A percentile compares a stretch with the other conserved stretches of the same genome.
Conservation (phyloP, 2,329 filamentous ascomycete species). For the Beauveria rudraprayagi region DNA sequence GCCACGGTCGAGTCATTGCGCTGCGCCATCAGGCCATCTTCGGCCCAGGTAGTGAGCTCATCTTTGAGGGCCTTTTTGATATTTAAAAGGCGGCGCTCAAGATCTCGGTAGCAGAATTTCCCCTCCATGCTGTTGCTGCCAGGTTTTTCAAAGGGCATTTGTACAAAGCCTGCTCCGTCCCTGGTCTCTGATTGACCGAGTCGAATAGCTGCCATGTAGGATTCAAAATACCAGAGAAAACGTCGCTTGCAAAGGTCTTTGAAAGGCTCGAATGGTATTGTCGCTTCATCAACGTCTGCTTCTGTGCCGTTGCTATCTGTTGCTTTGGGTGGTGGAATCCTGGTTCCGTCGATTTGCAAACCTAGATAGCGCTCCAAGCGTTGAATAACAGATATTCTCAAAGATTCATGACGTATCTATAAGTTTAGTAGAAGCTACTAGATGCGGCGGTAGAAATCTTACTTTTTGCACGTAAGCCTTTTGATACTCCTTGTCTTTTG, state of each 20-base stretch:
- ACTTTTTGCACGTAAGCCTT: slow-evolving; percentile 74
- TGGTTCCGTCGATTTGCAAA: slow-evolving; percentile 46
- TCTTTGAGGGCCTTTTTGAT: slow-evolving; percentile 64
- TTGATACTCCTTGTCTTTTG: slow-evolving; percentile 64
- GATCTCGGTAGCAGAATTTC: slow-evolving; percentile 68
- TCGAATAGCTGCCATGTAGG: slow-evolving; percentile 66
- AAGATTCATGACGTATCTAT: slow-evolving; percentile 82
- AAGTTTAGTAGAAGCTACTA: slow-evolving; percentile 13
- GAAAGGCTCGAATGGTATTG: slow-evolving; percentile 70
- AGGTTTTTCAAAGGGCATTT: slow-evolving; percentile 73
- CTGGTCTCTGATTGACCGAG: slow-evolving; percentile 56
- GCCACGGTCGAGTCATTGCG: slow-evolving; percentile 66
- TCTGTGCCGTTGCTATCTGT: slow-evolving; percentile 35
- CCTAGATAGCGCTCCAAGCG: slow-evolving; percentile 72
- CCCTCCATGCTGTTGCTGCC: slow-evolving; percentile 78
- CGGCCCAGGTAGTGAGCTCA: slow-evolving; percentile 65
- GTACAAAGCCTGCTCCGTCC: slow-evolving; percentile 57
- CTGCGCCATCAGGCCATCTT: slow-evolving; percentile 56
- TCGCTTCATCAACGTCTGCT: slow-evolving; percentile 38
- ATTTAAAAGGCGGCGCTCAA: slow-evolving; percentile 59
- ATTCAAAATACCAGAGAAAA: slow-evolving; percentile 93
- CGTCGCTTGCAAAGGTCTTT: slow-evolving; percentile 82
- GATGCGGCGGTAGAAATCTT: slow-evolving; percentile 6
- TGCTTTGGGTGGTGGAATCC: slow-evolving; percentile 21
- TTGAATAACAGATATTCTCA: slow-evolving; percentile 79